Evolutionary conservation across 2,329 filamentous ascomycete genomes (phyloP).

Genomic region (Scopulariopsis brevicaulis): DNA sequence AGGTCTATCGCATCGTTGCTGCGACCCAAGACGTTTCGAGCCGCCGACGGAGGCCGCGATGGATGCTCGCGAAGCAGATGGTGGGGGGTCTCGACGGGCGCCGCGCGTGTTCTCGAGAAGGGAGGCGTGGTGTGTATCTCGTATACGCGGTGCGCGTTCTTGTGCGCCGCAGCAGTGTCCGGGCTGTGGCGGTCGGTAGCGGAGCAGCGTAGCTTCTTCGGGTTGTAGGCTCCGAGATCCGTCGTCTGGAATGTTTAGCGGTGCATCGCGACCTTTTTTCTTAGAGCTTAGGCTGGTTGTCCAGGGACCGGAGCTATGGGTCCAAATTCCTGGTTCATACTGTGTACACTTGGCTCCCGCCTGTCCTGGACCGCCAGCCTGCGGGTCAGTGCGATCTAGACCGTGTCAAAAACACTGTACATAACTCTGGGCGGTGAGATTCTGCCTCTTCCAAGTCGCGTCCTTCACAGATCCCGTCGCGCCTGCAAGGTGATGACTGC

Average conservation of each 20-base stretch:
- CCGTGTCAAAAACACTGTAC: neutral
- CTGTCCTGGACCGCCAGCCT: neutral
- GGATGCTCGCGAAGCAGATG: neutral
- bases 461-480: neutral
- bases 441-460: neutral
- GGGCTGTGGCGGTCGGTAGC: neutral
- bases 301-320: neutral
- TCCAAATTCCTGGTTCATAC: neutral
- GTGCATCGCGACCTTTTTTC: neutral
- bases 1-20: constrained; percentile 29
- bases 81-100: neutral
- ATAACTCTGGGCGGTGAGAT: neutral
- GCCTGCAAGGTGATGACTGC: neutral
- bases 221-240: neutral
- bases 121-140: neutral
- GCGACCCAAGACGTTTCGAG: neutral
- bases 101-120: neutral
- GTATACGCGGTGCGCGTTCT: neutral
- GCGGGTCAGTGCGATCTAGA: neutral
- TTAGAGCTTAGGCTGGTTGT: neutral
- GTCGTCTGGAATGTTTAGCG: neutral
- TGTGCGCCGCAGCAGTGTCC: neutral
- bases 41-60: neutral
- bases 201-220: neutral
- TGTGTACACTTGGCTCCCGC: neutral